Evolutionary conservation across 495 filamentous ascomycete genomes (phyloP), one percentile per base, ranked within the genome.

Genomic region (Aspergillus haitiensis): DNA sequence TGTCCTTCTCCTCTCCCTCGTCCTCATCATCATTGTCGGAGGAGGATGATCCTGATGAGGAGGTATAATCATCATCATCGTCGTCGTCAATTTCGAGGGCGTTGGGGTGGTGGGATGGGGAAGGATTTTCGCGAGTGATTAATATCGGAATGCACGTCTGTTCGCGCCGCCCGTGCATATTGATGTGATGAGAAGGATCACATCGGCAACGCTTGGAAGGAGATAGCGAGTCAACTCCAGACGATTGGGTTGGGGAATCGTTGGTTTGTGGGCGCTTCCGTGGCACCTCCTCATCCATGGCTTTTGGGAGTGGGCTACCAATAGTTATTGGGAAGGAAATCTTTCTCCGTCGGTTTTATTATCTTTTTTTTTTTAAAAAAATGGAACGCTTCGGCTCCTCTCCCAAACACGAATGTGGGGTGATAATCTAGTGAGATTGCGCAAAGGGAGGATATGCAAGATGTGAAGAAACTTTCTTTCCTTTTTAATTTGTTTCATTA

Each of bases 11-110:
- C 32, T 71, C 65, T 1, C 67, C 64, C 12, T 70, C n/a, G n/a
- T n/a, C 21, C 21, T 27, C 66, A 5, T 68, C 67, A 8, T 58
- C 62, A 10, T 76, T 70, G 58, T 59, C 67, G 9, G 74, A 60
- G 39, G 58, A 60, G 2, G 58, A 60, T 15, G 58, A 70, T 57
- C 73, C 73, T 6, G 75, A 76, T 10, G 71, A 73, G 4, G 73
- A 79, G 31, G 74, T 77, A 52, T 69, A 67, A 49, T 79, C 76
- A 55, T 75, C 72, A 35, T 74, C 71, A 31, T 68, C 66, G 40
- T 61, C 57, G 11, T 63, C 52, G 18, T 56, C 47, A 27, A 27
- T 27, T 27, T 53, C 33, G 21, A 10, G 16, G 4, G 21, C 18
- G 34, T 47, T 34, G 21, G 21, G 21, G 36, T 39, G 16, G 32